phyloP scores from a whole-genome alignment of 257 asterid genomes.

The Rehmannia glutinosa region DNA sequence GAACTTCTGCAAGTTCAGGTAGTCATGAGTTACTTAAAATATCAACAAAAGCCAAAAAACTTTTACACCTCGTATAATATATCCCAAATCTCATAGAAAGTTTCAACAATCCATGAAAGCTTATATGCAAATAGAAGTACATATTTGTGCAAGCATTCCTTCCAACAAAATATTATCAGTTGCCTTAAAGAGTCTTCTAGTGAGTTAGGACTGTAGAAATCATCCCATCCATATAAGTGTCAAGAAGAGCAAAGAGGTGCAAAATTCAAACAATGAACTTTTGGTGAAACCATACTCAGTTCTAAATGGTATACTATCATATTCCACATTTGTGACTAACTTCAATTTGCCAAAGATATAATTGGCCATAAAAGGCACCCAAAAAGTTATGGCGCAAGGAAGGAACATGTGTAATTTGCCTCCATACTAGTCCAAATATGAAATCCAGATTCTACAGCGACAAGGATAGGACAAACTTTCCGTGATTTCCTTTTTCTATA shows the following conservation, averaged over 20 bases:
- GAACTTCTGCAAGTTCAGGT: slow-evolving; percentile 36
- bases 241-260: background rate
- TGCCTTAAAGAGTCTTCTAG: background rate
- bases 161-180: background rate
- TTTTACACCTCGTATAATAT: background rate
- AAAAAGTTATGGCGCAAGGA: background rate
- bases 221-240: too few relatives aligned
- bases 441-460: too few relatives aligned
- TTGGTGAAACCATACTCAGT: background rate
- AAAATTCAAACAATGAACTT: background rate
- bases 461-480: too few relatives aligned
- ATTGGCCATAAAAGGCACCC: background rate
- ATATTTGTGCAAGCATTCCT: background rate
- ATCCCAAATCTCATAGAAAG: background rate
- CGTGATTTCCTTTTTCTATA: too few relatives aligned
- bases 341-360: background rate
- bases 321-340: background rate
- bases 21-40: background rate
- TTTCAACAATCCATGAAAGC: background rate
- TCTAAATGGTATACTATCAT: background rate
- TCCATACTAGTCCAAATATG: background rate
- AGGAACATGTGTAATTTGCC: background rate
- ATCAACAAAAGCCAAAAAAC: background rate
- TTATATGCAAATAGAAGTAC: background rate
- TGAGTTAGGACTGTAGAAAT: too few relatives aligned